Percentiles rank a stretch among this genome's conserved stretches.
Evolutionary conservation across 495 filamentous ascomycete species (phyloP).

Genomic region (Penicillium coprophilum): DNA sequence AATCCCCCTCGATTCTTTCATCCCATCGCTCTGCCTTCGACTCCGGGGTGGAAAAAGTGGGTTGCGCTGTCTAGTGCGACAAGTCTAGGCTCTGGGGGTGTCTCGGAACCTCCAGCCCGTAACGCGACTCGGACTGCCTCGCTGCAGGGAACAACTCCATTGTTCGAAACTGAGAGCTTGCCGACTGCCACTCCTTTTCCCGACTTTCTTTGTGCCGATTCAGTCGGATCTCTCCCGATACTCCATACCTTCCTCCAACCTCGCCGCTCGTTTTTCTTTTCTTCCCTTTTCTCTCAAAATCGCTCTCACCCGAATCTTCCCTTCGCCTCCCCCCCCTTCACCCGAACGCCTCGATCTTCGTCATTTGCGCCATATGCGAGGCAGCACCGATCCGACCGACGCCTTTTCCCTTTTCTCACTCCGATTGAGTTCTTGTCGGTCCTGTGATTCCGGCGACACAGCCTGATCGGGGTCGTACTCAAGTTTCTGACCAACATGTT

Average conservation of each 20-base stretch:
- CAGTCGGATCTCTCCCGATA: not conserved
- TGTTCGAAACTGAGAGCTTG: slow-evolving; percentile 27
- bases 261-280: slow-evolving; percentile 3
- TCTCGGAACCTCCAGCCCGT: slow-evolving; percentile 32
- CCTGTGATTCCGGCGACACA: slow-evolving; percentile 17
- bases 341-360: slow-evolving; percentile 8
- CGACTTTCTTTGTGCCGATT: slow-evolving; percentile 9
- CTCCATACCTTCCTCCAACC: not conserved
- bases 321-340: not conserved
- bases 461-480: slow-evolving; percentile 13
- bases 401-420: slow-evolving; percentile 18
- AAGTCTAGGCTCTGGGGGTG: slow-evolving; percentile 26
- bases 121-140: slow-evolving; percentile 28
- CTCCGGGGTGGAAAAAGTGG: slow-evolving; percentile 14
- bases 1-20: slow-evolving; percentile 8
- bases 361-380: slow-evolving; percentile 28
- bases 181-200: slow-evolving; percentile 23
- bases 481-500: slow-evolving; percentile 44
- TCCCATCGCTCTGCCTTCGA: not conserved
- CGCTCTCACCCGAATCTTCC: slow-evolving; percentile 9
- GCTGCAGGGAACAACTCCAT: slow-evolving; percentile 43
- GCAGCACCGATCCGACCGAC: slow-evolving; percentile 12
- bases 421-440: slow-evolving; percentile 11
- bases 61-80: slow-evolving; percentile 15
- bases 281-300: not conserved